Base-by-base conservation (phyloP, 345 rosid genomes). In the Punica granatum region DNA sequence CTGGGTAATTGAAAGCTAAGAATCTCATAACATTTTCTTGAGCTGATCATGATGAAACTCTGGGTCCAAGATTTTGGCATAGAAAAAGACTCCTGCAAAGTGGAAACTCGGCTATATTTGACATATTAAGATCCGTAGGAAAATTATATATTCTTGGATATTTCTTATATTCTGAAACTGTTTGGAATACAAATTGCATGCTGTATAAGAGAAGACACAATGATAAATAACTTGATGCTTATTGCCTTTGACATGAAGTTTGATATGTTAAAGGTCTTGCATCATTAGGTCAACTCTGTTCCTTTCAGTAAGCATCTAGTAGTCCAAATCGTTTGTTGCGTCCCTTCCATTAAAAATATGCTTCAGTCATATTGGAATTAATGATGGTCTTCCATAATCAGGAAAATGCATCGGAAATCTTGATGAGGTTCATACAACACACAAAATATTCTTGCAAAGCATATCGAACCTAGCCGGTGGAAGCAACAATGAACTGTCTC, bases 341-440 rank as follows among this genome's bases (percentile, higher is more conserved):
- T 25, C 31, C 6, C 14, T 25, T 23, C 31, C 60, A 54, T 49
- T 16, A 19, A 18, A 1, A 3, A 6, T 7, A 5, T 49, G 10
- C 1, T 49, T 53, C 8, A 23, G n/a, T n/a, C 7, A 23, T 13
- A 4, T 56, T 28, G 33, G 25, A 49, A 37, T 26, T 11, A 25
- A n/a, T 21, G 1, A 18, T 61, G 25, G 63, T 34, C 62, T 73
- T 58, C 70, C 19, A 15, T 39, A 41, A 26, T 69, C 83, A 94
- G 99, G 97, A 73, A 86, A 88, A 82, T 89, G 95, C 78, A 79
- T 78, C 66, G 80, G 69, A 59, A 61, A 63, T 64, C 75, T 59
- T 73, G 88, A 75, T 74, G 81, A 70, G 72, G 74, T 77, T 74
- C 92, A 89, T 78, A 82, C 79, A 71, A 78, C 79, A 51, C 97